Evolutionary conservation across 2,329 filamentous ascomycete species (phyloP).

Genomic region (Bertia moriformis): DNA sequence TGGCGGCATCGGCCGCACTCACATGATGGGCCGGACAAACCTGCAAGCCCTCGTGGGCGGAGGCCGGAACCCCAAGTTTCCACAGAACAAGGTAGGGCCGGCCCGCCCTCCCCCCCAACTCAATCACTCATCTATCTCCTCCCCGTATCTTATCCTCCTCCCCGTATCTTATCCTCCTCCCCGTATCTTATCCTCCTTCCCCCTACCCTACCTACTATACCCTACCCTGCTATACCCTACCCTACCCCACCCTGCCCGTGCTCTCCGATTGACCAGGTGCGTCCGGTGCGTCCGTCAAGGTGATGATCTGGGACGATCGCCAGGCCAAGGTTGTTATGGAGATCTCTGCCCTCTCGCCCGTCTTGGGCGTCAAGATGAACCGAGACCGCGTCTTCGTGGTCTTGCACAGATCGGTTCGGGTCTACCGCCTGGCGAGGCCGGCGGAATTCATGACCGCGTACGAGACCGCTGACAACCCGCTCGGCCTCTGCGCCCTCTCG

Average conservation of each 20-base stretch:
- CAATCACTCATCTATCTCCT: background rate
- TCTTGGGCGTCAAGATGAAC: slow-evolving; percentile 67
- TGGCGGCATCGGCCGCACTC: slow-evolving; percentile 68
- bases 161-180: slow-evolving; percentile 3
- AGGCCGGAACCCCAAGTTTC: slow-evolving; percentile 70
- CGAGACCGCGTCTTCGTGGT: slow-evolving; percentile 69
- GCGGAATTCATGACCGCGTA: slow-evolving; percentile 61
- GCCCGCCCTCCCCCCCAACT: background rate
- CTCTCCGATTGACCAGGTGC: slow-evolving; percentile 5
- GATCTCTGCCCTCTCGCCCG: slow-evolving; percentile 67
- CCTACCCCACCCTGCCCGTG: background rate
- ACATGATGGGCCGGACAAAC: slow-evolving; percentile 77
- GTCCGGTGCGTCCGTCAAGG: slow-evolving; percentile 27
- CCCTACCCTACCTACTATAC: background rate
- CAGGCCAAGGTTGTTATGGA: slow-evolving; percentile 59
- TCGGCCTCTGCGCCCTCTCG: slow-evolving; percentile 67
- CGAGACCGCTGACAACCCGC: slow-evolving; percentile 72
- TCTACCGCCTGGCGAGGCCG: slow-evolving; percentile 66
- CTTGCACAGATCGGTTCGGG: slow-evolving; percentile 67
- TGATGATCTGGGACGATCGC: slow-evolving; percentile 83
- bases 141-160: slow-evolving; percentile 2
- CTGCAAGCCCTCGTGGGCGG: slow-evolving; percentile 83
- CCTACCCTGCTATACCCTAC: background rate
- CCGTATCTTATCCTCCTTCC: slow-evolving; percentile 3
- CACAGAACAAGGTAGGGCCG: slow-evolving; percentile 64